Evolutionary conservation across 768 basidiomycete species (phyloP).

Genomic region (Leccinum incarnatum): DNA sequence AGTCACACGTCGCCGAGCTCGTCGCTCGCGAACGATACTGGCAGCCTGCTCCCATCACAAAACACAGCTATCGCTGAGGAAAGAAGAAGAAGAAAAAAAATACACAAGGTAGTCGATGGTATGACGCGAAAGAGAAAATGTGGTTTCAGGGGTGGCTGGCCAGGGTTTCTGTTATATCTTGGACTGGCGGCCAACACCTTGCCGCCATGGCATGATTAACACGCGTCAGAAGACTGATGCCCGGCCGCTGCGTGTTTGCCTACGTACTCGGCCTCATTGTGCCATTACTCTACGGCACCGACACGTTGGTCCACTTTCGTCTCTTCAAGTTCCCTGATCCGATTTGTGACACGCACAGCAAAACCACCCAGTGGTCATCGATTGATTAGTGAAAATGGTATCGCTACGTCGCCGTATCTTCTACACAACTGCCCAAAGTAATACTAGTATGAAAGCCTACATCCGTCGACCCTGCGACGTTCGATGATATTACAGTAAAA

Average conservation of each 20-base stretch:
- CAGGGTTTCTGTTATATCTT: constrained; percentile 30
- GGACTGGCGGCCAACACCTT: constrained; percentile 24
- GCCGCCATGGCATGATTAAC: constrained; percentile 31
- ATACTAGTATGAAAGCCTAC: constrained; percentile 3
- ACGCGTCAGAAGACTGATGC: constrained; percentile 23
- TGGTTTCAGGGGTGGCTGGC: constrained; percentile 16
- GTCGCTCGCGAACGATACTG: constrained; percentile 26
- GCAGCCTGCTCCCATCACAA: constrained; percentile 29
- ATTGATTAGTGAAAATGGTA: constrained; percentile 13
- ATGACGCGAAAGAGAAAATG: constrained; percentile 11
- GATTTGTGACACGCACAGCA: constrained; percentile 10
- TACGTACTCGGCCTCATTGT: constrained; percentile 32
- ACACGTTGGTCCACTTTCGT: constrained; percentile 27
- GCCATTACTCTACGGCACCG: constrained; percentile 14
- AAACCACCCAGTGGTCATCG: constrained; percentile 1
- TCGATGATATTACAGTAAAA: not conserved
- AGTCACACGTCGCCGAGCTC: constrained; percentile 21
- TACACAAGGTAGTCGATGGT: constrained; percentile 1
- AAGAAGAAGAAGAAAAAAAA: not conserved
- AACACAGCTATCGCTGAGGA: constrained; percentile 3
- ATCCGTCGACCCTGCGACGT: constrained; percentile 5
- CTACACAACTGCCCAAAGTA: constrained; percentile 7
- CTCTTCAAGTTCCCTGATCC: constrained; percentile 5
- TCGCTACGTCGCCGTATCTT: constrained; percentile 14
- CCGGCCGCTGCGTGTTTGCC: constrained; percentile 21